Evolutionary conservation across 108 stramenopile species (phyloP), one percentile per base, ranked within the genome.

Genomic region (Cyclotella sp.): DNA sequence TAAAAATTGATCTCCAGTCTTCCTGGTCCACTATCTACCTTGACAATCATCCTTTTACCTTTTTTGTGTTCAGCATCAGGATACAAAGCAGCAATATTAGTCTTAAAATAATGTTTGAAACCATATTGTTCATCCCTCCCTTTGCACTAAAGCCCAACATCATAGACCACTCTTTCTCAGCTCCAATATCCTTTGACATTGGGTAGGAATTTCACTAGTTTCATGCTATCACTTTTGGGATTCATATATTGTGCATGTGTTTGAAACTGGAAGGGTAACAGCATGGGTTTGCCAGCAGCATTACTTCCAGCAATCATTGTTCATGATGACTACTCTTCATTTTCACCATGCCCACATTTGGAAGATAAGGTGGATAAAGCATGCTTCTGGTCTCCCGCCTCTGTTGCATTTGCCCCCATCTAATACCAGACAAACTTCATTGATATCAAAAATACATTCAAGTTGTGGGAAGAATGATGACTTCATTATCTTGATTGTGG

Each of bases 391-490:
- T n/a, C 15, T 49, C 18, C n/a, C 47, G 3, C n/a, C 47, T 49
- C 47, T 49, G 47, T 49, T 49, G 47, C 47, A 49, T 49, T 49
- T 49, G 47, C 47, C 9, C 47, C n/a, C 47, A 49, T 49, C 47
- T n/a, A 16, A 9, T 16, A 49, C n/a, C 15, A 49, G 47, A 49
- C 47, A n/a, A 49, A 9, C 9, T n/a, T 49, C 9, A 9, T 49
- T 9, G 1, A 49, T 9, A n/a, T 49, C 9, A 9, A 49, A 9
- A 49, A 49, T 49, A 3, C 15, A 12, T 45, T 45, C 13, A 1
- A 49, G n/a, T 13, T 45, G 9, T 13, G 11, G 13, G 44, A 3
- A 3, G 47, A 49, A 49, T 49, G 47, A 49, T n/a, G 18, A 7
- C n/a, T 49, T n/a, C 47, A 49, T 49, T n/a, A 7, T 49, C 47